Evolutionary conservation across 2,329 filamentous ascomycete species (phyloP), one percentile per base, ranked within the genome.

Genomic region (Drechslera avenae): DNA sequence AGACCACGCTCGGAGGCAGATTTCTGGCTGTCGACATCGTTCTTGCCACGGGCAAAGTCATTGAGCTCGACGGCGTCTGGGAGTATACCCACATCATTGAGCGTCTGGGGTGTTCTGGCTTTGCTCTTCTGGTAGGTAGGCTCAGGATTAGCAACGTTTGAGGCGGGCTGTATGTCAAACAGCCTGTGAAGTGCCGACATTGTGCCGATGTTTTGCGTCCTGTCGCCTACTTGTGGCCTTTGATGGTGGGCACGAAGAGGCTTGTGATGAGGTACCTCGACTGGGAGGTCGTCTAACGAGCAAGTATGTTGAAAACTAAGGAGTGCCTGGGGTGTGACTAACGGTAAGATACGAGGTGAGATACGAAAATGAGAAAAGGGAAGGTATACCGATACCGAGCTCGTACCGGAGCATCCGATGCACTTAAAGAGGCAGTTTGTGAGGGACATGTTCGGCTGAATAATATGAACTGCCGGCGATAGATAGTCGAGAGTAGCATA

Each of bases 101-200:
- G 47, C 16, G 46, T 54, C 18, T 64, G 48, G 17, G 52, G 59
- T 36, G 34, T 19, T 14, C 57, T 52, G 12, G 50, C 42, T 34
- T 54, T 57, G 35, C 35, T 51, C 46, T 72, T 70, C 32, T 66
- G 67, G 44, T 55, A 66, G 34, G 73, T 73, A 6, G 73, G 66
- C 19, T 74, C 69, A 9, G 76, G 76, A 28, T 66, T 75, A 19
- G 71, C 50, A 32, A 79, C 62, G 4, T 60, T 51, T 12, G 66
- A 56, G 5, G 59, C 52, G 42, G 71, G 69, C 33, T 80, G 75
- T 19, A 80, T 73, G 37, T 77, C 70, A 44, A 80, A 67, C 19
- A 79, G 62, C 16, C 72, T 68, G 16, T 74, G 74, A 18, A 79
- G 17, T 53, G 67, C 40, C 10, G 73, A 57, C 35, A 73, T 59